These are phyloP conservation scores for Globisporangium polare DNA, from an alignment of 352 stramenopile genomes.

Conservation along the genomic window DNA sequence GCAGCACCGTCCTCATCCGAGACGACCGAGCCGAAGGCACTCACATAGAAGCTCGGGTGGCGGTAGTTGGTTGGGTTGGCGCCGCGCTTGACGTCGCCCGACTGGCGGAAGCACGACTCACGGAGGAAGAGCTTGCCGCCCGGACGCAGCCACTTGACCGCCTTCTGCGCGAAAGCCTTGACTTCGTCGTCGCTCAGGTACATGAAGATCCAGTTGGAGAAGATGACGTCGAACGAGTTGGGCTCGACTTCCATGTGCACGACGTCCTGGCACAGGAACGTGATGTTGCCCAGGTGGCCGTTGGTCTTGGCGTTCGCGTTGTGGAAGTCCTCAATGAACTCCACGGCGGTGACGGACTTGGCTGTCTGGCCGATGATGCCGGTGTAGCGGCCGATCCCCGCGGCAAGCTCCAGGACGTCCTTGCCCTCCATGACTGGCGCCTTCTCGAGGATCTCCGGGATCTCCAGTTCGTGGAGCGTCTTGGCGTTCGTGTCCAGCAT, in stretches of 20 bases:
- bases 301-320: slow-evolving; percentile 49
- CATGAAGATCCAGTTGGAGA: slow-evolving; percentile 81
- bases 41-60: slow-evolving; percentile 62
- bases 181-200: slow-evolving; percentile 64
- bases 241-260: slow-evolving; percentile 49
- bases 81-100: slow-evolving; percentile 53
- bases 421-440: slow-evolving; percentile 51
- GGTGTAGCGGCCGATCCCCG: slow-evolving; percentile 69
- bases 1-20: slow-evolving; percentile 38
- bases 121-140: slow-evolving; percentile 67
- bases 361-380: slow-evolving; percentile 41
- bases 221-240: slow-evolving; percentile 66
- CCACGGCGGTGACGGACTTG: slow-evolving; percentile 57
- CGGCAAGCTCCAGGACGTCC: slow-evolving; percentile 63
- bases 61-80: slow-evolving; percentile 67
- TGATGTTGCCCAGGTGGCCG: slow-evolving; percentile 50
- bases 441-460: slow-evolving; percentile 73
- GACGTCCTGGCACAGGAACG: slow-evolving; percentile 67
- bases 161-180: slow-evolving; percentile 46
- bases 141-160: slow-evolving; percentile 56
- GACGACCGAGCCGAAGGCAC: slow-evolving; percentile 44
- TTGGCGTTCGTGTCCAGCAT: slow-evolving; percentile 84
- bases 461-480: slow-evolving; percentile 67
- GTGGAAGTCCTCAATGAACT: slow-evolving; percentile 82
- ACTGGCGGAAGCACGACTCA: slow-evolving; percentile 67